Conservation (phyloP, 768 basidiomycete genomes). For the Lentinula sp. region DNA sequence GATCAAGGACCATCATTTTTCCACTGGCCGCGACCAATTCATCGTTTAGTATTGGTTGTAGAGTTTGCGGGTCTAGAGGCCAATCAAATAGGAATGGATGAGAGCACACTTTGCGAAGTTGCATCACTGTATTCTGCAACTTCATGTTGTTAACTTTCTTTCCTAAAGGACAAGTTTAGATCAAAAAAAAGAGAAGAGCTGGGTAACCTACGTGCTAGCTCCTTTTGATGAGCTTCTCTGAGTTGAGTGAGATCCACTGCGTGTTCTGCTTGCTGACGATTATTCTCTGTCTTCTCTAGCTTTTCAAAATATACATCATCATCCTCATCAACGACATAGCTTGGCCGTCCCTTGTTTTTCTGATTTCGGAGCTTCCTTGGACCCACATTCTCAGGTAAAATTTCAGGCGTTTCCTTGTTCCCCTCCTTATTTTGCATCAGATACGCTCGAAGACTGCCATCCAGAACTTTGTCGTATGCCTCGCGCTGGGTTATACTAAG, state of each 20-base stretch:
- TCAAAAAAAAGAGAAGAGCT: not conserved
- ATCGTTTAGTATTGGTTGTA: constrained; percentile 62
- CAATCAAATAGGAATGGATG: constrained; percentile 91
- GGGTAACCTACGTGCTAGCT: constrained; percentile 48
- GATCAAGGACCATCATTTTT: constrained; percentile 82
- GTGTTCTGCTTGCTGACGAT: constrained; percentile 26
- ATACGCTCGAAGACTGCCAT: constrained; percentile 64
- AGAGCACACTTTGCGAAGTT: constrained; percentile 92
- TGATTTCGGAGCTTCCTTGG: constrained; percentile 27
- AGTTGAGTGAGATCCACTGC: constrained; percentile 44
- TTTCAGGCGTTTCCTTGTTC: not conserved
- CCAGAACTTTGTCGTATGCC: constrained; percentile 75
- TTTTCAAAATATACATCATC: constrained; percentile 64
- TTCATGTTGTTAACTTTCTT: constrained; percentile 89
- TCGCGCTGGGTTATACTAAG: constrained; percentile 78
- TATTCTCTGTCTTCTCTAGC: constrained; percentile 44
- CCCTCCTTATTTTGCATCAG: constrained; percentile 31
- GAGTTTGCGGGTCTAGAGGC: constrained; percentile 60
- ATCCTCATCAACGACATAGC: constrained; percentile 51
- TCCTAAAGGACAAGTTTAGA: constrained; percentile 32
- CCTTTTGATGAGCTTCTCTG: constrained; percentile 51
- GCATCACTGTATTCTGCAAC: constrained; percentile 95
- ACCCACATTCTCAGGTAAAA: constrained; percentile 13
- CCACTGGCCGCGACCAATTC: constrained; percentile 84
- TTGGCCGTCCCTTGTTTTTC: constrained; percentile 29